phyloP scores from a whole-genome alignment of 2,329 filamentous ascomycete species.

The Elsinoe batatas region DNA sequence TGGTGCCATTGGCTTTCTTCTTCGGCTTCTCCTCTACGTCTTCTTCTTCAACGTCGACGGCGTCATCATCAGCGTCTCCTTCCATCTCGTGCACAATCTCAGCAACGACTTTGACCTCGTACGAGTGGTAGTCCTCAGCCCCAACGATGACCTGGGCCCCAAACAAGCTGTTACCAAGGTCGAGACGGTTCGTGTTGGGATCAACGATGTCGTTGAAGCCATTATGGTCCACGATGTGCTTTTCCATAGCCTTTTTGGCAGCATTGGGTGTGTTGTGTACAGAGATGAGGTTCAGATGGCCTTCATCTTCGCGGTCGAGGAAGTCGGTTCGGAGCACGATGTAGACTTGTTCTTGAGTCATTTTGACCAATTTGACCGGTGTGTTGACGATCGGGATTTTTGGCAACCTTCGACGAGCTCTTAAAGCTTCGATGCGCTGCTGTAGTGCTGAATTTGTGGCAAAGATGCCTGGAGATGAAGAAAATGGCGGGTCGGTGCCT shows the following conservation, averaged over 20 bases:
- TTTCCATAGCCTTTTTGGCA: not conserved
- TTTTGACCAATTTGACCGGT: not conserved
- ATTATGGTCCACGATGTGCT: not conserved
- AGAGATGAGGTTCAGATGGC: constrained; percentile 6
- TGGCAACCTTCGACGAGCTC: too few species aligned
- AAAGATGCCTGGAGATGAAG: not conserved
- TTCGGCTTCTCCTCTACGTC: not conserved
- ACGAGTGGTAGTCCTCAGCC: constrained; percentile 10
- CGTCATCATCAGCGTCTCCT: not conserved
- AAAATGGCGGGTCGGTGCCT: not conserved
- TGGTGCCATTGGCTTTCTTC: not conserved
- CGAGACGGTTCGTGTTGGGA: constrained; percentile 3
- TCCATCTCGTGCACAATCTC: not conserved
- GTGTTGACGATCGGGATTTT: not conserved
- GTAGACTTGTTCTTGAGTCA: constrained; percentile 1
- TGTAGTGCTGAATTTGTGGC: not conserved
- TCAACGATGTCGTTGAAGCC: not conserved
- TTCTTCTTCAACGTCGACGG: not conserved
- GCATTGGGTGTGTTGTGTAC: not conserved
- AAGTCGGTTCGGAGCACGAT: constrained; percentile 12
- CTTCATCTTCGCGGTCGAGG: not conserved
- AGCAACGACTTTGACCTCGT: not conserved
- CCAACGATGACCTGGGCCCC: constrained; percentile 3
- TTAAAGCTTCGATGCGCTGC: not conserved
- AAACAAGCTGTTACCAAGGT: not conserved